Evolutionary conservation across 192 early-diverging fungal genomes (phyloP).

Genomic region (Lobosporangium transversale): DNA sequence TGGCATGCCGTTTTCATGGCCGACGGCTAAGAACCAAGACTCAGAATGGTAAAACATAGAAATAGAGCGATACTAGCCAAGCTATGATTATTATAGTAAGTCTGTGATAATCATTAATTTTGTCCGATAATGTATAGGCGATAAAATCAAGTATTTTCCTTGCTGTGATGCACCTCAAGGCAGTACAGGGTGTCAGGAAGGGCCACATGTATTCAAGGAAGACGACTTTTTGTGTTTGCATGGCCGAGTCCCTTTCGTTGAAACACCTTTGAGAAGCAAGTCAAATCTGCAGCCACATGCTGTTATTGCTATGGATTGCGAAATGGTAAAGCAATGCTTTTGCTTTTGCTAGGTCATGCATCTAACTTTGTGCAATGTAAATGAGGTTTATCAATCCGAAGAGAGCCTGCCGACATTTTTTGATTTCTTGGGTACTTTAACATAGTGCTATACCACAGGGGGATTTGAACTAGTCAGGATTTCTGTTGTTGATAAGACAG

Average conservation of each 20-base stretch:
- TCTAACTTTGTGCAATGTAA: not conserved
- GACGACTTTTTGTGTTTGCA: conserved; percentile 55
- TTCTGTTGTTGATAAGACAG: conserved; percentile 61
- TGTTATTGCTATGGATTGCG: conserved; percentile 74
- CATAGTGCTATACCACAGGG: conserved; percentile 69
- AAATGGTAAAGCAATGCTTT: conserved; percentile 65
- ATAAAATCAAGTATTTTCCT: conserved; percentile 47
- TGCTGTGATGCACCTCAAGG: conserved; percentile 60
- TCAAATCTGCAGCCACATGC: conserved; percentile 4
- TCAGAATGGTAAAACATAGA: conserved; percentile 6
- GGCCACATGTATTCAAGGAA: conserved; percentile 77
- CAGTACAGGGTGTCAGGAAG: conserved; percentile 60
- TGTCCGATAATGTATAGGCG: conserved; percentile 37
- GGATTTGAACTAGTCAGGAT: conserved; percentile 76
- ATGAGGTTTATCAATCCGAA: not conserved
- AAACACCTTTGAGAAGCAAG: conserved; percentile 45
- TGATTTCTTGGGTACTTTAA: no score
- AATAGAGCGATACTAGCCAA: not conserved
- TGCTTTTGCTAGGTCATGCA: not conserved
- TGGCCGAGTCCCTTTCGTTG: conserved; percentile 49
- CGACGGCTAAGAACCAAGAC: conserved; percentile 20
- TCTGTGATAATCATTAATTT: not conserved
- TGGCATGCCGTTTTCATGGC: conserved; percentile 61
- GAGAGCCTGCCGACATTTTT: no score
- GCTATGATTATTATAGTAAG: not conserved